Conservation (phyloP, 1,139 yeast species). For the Saccharomyces hybrid region DNA sequence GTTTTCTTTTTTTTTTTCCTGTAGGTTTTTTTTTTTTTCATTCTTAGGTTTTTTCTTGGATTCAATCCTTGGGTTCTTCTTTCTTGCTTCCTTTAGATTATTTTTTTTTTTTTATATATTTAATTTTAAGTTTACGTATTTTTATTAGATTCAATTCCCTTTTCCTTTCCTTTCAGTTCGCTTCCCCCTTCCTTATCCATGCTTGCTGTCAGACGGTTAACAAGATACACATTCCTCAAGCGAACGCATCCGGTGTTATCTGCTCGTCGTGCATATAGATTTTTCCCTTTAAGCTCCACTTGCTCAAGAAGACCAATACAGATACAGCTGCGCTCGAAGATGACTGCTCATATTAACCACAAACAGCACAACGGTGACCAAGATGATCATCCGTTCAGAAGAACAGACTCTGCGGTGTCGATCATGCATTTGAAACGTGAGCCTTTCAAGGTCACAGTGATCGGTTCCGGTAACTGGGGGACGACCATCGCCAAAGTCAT, state of each 20-base stretch:
- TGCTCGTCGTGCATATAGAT: neutral
- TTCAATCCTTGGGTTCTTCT: neutral
- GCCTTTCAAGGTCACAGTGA: slow-evolving; percentile 43
- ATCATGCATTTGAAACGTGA: slow-evolving; percentile 15
- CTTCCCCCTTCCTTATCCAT: neutral
- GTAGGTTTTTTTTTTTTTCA: neutral
- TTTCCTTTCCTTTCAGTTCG: neutral
- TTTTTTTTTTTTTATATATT: neutral
- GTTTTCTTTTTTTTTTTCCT: neutral
- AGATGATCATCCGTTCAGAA: slow-evolving; percentile 6
- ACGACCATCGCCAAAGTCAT: slow-evolving; percentile 89
- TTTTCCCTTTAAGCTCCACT: neutral
- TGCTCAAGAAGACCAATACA: neutral
- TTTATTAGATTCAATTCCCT: neutral
- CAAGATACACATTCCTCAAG: neutral
- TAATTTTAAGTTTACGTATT: neutral
- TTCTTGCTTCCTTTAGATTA: neutral
- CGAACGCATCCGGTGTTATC: slow-evolving; percentile 1
- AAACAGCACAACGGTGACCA: neutral
- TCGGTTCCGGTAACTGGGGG: slow-evolving; percentile 86
- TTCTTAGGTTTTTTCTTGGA: neutral
- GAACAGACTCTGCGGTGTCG: slow-evolving; percentile 9
- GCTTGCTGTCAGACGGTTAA: neutral
- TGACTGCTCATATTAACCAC: neutral
- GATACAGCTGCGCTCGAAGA: neutral